Percentiles rank a stretch among this genome's conserved stretches.
Evolutionary conservation across 73 alveolate genomes (phyloP).

Genomic region (Paramecium sexaurelia): DNA sequence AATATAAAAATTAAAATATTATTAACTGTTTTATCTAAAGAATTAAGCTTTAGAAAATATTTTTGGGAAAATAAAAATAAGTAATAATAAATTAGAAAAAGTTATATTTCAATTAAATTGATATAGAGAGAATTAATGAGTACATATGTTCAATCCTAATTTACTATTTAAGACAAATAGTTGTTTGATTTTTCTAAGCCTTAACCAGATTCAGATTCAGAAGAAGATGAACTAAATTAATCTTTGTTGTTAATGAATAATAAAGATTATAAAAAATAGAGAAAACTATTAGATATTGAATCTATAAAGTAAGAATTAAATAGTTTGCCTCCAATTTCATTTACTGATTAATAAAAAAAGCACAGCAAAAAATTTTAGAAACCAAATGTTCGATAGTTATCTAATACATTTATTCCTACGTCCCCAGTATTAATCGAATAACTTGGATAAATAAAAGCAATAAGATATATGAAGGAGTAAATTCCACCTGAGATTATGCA

Average conservation of each 20-base stretch:
- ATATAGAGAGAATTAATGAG: not conserved
- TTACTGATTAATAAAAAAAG: not conserved
- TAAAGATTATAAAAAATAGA: not conserved
- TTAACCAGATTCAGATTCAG: not conserved
- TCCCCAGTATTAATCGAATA: constrained; percentile 13
- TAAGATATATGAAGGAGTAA: not conserved
- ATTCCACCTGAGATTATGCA: constrained; percentile 30
- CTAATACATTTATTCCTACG: not conserved
- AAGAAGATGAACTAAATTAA: not conserved
- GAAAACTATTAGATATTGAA: not conserved
- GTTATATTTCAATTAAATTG: not conserved
- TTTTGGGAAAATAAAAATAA: not conserved
- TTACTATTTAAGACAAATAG: not conserved
- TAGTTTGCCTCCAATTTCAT: not conserved
- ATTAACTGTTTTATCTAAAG: no score
- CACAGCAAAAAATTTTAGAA: not conserved
- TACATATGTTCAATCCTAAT: not conserved
- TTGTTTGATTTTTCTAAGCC: not conserved
- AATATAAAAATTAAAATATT: no score
- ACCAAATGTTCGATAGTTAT: not conserved
- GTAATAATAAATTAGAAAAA: not conserved
- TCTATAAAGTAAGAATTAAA: not conserved
- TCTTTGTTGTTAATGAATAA: not conserved
- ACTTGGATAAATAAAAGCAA: not conserved
- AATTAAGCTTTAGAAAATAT: not conserved